A percentile compares a stretch with the other conserved stretches of the same genome.
phyloP scores from a whole-genome alignment of 1,284 basidiomycete species.

The Irpex sp. region DNA sequence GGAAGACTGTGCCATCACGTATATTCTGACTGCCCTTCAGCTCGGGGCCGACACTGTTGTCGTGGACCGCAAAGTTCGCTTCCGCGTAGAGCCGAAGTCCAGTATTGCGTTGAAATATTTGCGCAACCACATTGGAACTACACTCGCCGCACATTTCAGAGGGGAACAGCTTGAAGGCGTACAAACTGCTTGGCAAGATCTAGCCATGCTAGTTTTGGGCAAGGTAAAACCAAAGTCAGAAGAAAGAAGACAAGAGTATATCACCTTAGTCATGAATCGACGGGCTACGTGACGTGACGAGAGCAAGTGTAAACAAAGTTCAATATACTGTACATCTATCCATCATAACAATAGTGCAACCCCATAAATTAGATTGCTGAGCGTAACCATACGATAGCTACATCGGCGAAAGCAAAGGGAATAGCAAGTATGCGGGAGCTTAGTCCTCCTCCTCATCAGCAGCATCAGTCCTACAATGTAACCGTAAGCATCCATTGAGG shows the following conservation, averaged over 20 bases:
- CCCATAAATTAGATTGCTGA: background rate
- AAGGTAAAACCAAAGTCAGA: conserved; percentile 37
- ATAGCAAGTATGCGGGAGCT: conserved; percentile 3
- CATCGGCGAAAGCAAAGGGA: background rate
- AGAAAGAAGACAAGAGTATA: conserved; percentile 22
- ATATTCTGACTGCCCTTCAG: conserved; percentile 35
- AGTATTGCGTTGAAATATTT: conserved; percentile 82
- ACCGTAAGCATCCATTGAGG: background rate
- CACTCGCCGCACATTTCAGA: conserved; percentile 67
- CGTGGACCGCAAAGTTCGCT: conserved; percentile 86
- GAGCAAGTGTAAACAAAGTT: background rate
- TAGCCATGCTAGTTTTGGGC: conserved; percentile 61
- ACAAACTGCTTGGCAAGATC: conserved; percentile 69
- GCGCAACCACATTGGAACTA: conserved; percentile 59
- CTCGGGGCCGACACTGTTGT: conserved; percentile 68
- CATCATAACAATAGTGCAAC: background rate
- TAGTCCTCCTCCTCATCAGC: conserved; percentile 27
- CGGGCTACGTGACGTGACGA: background rate
- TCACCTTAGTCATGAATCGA: conserved; percentile 26
- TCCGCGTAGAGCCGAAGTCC: conserved; percentile 67
- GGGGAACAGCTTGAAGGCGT: conserved; percentile 56
- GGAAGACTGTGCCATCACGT: background rate
- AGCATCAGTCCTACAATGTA: conserved; percentile 16
- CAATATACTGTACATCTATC: background rate
- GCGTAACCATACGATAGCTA: background rate